Percentiles rank a stretch among this genome's conserved stretches.
phyloP scores from a whole-genome alignment of 306 rosid species.

The Cicer yamashitae region DNA sequence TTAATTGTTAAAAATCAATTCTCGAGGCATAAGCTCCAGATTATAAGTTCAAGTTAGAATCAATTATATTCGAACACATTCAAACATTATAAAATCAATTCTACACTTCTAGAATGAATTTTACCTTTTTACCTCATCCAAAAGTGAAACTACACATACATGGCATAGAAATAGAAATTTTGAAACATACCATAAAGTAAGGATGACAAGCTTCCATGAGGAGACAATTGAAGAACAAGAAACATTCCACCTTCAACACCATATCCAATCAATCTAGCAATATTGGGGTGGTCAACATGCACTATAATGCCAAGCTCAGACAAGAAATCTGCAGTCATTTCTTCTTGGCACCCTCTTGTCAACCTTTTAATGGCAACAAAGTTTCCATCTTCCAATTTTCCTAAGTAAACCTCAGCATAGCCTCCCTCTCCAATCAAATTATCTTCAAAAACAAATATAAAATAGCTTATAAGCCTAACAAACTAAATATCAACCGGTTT shows the following conservation, averaged over 20 bases:
- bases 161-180: too few species aligned
- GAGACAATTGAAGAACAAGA: conserved; percentile 93
- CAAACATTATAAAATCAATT: too few species aligned
- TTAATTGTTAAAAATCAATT: too few species aligned
- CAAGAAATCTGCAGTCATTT: conserved; percentile 95
- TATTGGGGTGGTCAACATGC: conserved; percentile 94
- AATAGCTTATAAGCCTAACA: conserved; percentile 44
- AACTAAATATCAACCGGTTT: background rate
- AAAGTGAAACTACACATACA: too few species aligned
- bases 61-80: too few species aligned
- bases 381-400: conserved; percentile 77
- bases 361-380: conserved; percentile 79
- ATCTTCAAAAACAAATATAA: conserved; percentile 53
- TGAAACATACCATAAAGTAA: conserved; percentile 77
- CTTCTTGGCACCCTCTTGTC: conserved; percentile 82
- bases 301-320: conserved; percentile 97
- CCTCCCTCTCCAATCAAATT: conserved; percentile 98
- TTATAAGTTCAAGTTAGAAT: too few species aligned
- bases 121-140: too few species aligned
- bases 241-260: conserved; percentile 99
- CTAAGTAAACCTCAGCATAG: conserved; percentile 92
- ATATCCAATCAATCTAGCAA: conserved; percentile 90
- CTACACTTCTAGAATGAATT: too few species aligned
- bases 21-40: too few species aligned
- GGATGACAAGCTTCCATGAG: conserved; percentile 88